Evolutionary conservation across 352 stramenopile genomes (phyloP), one percentile per base, ranked within the genome.

Genomic region (Lagenidium sp.): DNA sequence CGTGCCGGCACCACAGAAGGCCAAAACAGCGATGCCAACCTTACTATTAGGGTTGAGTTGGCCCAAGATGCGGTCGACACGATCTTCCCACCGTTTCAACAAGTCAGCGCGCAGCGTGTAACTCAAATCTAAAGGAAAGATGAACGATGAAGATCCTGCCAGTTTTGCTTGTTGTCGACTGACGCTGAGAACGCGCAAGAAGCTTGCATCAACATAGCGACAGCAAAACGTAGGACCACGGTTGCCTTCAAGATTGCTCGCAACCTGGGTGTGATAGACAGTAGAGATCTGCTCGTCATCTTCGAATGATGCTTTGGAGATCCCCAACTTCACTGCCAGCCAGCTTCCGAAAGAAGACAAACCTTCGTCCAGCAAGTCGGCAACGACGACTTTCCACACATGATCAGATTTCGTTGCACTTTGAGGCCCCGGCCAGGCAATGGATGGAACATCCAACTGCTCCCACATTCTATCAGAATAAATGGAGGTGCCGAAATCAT

Each of bases 341-440:
- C 79, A 91, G 24, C 67, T 68, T 7, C 75, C 79, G 60, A 91
- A 87, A 1, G 68, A 80, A 12, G 72, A 78, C 5, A 56, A 53
- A 6, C 60, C 53, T 40, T 53, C 56, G 43, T 82, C 66, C 26
- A 83, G 38, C 11, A 91, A 47, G 50, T 91, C 76, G n/a, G 68
- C 76, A 36, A 91, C 59, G 29, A 87, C 54, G 25, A 88, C 50
- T 45, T 91, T 91, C 75, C 75, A 91, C 7, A 57, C 44, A 7
- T 68, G 57, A 5, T 4, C 26, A 2, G n/a, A n/a, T n/a, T n/a
- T n/a, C n/a, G n/a, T n/a, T n/a, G n/a, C n/a, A n/a, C n/a, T n/a
- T n/a, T n/a, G n/a, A n/a, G n/a, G n/a, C n/a, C n/a, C n/a, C n/a
- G 46, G 32, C 15, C 52, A 41, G 32, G 73, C 60, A 28, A 85